Evolutionary conservation across 129 eudicot species (phyloP).

Genomic region (Logfia minima): DNA sequence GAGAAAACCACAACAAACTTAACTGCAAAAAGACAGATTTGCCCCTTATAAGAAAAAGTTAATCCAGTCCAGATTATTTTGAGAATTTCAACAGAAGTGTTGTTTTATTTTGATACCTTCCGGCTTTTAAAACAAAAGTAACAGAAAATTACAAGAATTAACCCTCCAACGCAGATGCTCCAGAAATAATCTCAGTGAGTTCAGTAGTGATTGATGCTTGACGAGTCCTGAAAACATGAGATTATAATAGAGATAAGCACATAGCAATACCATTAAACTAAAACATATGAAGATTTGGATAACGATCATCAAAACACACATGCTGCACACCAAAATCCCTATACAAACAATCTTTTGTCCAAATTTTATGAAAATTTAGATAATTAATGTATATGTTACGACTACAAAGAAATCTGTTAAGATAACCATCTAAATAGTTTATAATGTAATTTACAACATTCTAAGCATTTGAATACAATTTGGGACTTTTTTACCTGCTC

Average conservation of each 20-base stretch:
- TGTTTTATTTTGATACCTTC: conserved; percentile 57
- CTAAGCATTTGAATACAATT: not conserved
- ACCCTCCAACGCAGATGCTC: conserved; percentile 94
- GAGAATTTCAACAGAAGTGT: conserved; percentile 16
- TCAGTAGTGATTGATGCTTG: conserved; percentile 99
- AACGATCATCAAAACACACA: not conserved
- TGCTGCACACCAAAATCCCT: not conserved
- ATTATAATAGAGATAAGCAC: not conserved
- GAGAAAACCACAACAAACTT: conserved; percentile 24
- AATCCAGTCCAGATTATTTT: conserved; percentile 28
- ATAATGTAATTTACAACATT: not conserved
- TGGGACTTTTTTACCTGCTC: not conserved
- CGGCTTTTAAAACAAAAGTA: conserved; percentile 15
- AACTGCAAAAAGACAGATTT: conserved; percentile 21
- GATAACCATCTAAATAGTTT: not conserved
- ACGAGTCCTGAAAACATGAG: conserved; percentile 66
- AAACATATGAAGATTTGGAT: no score
- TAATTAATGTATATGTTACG: not conserved
- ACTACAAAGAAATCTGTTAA: not conserved
- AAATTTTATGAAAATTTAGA: no score
- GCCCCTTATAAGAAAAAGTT: conserved; percentile 28
- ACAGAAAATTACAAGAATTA: conserved; percentile 32
- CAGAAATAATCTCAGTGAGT: conserved; percentile 87
- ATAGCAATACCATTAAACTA: not conserved
- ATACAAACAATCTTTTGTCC: no score